A percentile compares a stretch with the other conserved stretches of the same genome.
phyloP scores from a whole-genome alignment of 1,284 basidiomycete species.

The Lentinula novae-zelandiae region DNA sequence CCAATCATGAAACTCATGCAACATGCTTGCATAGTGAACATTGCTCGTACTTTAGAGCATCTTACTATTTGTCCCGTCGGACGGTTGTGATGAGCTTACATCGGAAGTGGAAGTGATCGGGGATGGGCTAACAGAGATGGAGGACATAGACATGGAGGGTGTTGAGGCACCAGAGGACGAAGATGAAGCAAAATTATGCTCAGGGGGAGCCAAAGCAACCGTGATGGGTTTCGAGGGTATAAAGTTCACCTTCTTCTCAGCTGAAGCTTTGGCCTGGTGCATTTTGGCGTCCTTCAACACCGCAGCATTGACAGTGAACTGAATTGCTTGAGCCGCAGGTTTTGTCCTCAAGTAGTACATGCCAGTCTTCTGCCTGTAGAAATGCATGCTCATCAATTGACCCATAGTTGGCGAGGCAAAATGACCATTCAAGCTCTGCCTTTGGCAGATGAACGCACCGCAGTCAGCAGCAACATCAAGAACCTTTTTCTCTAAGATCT shows the following conservation, averaged over 20 bases:
- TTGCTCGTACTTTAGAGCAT: conserved; percentile 89
- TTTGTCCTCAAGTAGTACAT: conserved; percentile 97
- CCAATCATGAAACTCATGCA: conserved; percentile 97
- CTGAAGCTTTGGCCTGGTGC: conserved; percentile 36
- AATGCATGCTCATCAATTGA: conserved; percentile 98
- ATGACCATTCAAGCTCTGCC: conserved; percentile 90
- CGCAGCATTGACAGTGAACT: conserved; percentile 93
- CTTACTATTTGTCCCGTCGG: conserved; percentile 79
- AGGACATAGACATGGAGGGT: conserved; percentile 4
- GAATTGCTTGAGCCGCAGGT: conserved; percentile 93
- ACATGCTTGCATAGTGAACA: conserved; percentile 97
- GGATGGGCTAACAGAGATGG: background rate
- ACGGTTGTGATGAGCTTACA: conserved; percentile 40
- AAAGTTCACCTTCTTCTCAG: conserved; percentile 19
- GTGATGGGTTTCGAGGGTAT: conserved; percentile 23
- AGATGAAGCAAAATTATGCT: conserved; percentile 1
- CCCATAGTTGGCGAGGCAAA: conserved; percentile 88
- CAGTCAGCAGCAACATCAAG: conserved; percentile 98
- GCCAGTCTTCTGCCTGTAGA: conserved; percentile 98
- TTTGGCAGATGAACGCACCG: conserved; percentile 98
- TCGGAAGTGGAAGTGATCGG: conserved; percentile 16
- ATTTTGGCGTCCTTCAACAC: conserved; percentile 74
- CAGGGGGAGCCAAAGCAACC: background rate
- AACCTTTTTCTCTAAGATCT: conserved; percentile 98
- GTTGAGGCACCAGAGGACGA: conserved; percentile 14